Percentiles rank a stretch among this genome's conserved stretches.
Conservation (phyloP, 805 yeast species). For the Ogataea allantospora region DNA sequence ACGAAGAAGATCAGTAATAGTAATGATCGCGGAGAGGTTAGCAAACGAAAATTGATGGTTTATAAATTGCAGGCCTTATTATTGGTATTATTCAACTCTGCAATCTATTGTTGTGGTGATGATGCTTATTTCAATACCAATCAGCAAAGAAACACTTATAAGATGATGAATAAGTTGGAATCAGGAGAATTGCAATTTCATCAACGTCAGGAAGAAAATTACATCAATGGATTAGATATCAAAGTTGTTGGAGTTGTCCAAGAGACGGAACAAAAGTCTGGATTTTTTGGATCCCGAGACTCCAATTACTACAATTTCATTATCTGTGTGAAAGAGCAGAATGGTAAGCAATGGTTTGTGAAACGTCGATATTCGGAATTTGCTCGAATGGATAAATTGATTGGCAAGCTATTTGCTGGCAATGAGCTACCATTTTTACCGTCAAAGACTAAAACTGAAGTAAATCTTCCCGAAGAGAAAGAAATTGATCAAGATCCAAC, state of each 20-base stretch:
- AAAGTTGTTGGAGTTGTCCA: slow-evolving; percentile 67
- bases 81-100: slow-evolving; percentile 70
- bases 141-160: slow-evolving; percentile 37
- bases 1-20: slow-evolving; percentile 67
- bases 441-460: slow-evolving; percentile 28
- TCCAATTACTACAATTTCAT: slow-evolving; percentile 44
- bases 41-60: slow-evolving; percentile 65
- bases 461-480: slow-evolving; percentile 19
- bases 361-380: slow-evolving; percentile 70
- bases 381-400: slow-evolving; percentile 48
- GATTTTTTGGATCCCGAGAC: slow-evolving; percentile 24
- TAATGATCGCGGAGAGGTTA: slow-evolving; percentile 71
- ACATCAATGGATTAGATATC: slow-evolving; percentile 55
- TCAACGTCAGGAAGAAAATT: slow-evolving; percentile 39
- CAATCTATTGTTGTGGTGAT: slow-evolving; percentile 62
- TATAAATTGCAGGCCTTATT: slow-evolving; percentile 61
- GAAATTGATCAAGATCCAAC: slow-evolving; percentile 11
- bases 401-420: slow-evolving; percentile 66
- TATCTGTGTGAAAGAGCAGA: slow-evolving; percentile 40
- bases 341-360: slow-evolving; percentile 44
- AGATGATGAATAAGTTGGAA: slow-evolving; percentile 36
- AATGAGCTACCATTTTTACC: slow-evolving; percentile 45
- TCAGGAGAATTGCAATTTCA: slow-evolving; percentile 28
- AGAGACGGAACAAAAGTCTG: slow-evolving; percentile 27
- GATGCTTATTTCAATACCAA: slow-evolving; percentile 43